Conservation (phyloP, 306 rosid species). For the Amphicarpaea edgeworthii region DNA sequence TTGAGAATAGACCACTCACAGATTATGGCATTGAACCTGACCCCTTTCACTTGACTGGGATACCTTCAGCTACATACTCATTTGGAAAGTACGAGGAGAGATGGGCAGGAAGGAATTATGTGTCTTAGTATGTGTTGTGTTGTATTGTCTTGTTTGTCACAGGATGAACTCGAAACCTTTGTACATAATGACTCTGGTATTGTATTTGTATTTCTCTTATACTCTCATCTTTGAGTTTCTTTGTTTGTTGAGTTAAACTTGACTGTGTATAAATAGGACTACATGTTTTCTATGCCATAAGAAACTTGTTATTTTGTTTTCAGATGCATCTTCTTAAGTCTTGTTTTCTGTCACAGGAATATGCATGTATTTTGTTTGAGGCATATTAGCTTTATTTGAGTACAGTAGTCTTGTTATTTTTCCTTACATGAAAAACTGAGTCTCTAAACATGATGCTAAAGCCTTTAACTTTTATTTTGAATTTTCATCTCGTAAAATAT, state of each 20-base stretch:
- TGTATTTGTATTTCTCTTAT: constrained; percentile 16
- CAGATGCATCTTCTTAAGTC: too few species aligned
- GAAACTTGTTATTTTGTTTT: too few species aligned
- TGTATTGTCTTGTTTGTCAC: constrained; percentile 11
- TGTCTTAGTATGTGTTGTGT: constrained; percentile 50
- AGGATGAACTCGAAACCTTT: constrained; percentile 31
- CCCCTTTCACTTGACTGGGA: constrained; percentile 69
- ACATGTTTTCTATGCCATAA: constrained; percentile 30
- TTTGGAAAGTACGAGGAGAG: constrained; percentile 74
- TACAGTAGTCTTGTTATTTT: not conserved
- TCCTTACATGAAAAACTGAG: not conserved
- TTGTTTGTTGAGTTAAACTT: constrained; percentile 22
- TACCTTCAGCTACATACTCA: constrained; percentile 67
- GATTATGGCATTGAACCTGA: constrained; percentile 97
- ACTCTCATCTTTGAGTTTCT: constrained; percentile 29
- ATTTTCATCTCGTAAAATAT: not conserved
- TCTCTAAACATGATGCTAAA: constrained; percentile 19
- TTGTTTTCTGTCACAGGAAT: constrained; percentile 10
- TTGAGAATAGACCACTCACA: constrained; percentile 90
- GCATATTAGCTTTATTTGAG: constrained; percentile 15
- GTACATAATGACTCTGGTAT: constrained; percentile 53
- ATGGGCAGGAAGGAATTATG: constrained; percentile 71
- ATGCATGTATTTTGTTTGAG: constrained; percentile 3
- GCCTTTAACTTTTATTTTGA: not conserved
- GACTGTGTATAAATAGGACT: not conserved